Percentiles rank a stretch among this genome's conserved stretches.
phyloP scores from a whole-genome alignment of 2,329 filamentous ascomycete species.

The Orbilia blumenaviensis region DNA sequence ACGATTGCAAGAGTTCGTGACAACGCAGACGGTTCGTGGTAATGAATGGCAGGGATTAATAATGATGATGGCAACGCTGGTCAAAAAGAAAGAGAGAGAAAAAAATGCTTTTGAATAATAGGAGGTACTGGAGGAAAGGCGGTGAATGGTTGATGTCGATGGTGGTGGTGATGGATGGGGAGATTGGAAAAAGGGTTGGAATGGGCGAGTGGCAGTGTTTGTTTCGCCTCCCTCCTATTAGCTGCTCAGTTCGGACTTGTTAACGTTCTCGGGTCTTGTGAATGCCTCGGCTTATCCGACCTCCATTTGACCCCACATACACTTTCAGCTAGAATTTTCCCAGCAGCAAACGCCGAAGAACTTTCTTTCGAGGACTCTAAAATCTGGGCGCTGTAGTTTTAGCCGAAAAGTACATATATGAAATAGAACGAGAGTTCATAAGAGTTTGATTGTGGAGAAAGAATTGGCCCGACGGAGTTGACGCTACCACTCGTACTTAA shows the following conservation, averaged over 20 bases:
- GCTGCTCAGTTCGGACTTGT: constrained; percentile 13
- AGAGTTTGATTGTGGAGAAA: neutral
- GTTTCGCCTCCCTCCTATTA: constrained; percentile 21
- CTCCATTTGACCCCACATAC: constrained; percentile 21
- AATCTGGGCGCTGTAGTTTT: constrained; percentile 1
- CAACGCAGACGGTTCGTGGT: neutral
- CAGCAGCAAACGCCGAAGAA: constrained; percentile 1
- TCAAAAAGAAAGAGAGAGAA: too few species aligned
- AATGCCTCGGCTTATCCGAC: constrained; percentile 52
- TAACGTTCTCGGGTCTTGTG: constrained; percentile 35
- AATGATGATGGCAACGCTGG: too few species aligned
- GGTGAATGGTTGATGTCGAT: constrained; percentile 52
- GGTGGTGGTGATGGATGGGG: constrained; percentile 39
- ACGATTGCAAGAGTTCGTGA: constrained; percentile 22
- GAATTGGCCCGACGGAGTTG: neutral
- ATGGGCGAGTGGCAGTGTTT: constrained; percentile 31
- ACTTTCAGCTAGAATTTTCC: neutral
- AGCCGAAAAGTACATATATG: constrained; percentile 11
- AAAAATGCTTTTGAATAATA: neutral
- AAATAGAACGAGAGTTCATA: neutral
- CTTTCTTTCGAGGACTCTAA: neutral
- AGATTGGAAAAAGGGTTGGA: constrained; percentile 27
- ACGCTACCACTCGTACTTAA: too few species aligned
- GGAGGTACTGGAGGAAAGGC: neutral
- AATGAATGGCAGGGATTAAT: neutral